These are phyloP conservation scores for Perkinsus marinus DNA, from an alignment of 169 alveolate genomes.

Conservation along the genomic window DNA sequence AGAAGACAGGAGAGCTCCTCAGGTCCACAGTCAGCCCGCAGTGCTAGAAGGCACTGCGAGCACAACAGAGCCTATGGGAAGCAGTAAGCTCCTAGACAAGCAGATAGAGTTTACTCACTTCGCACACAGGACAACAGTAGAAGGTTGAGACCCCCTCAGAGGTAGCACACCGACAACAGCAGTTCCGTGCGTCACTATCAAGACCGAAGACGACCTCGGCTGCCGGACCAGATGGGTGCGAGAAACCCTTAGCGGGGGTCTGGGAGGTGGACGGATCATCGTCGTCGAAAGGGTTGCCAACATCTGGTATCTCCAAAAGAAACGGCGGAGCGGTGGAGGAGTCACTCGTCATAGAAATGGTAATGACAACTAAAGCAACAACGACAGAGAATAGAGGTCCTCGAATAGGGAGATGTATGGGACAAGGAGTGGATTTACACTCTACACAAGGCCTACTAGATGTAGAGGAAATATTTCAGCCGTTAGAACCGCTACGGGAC, in stretches of 20 bases:
- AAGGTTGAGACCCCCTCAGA: not conserved
- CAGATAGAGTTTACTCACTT: not conserved
- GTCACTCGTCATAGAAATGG: too few relatives aligned
- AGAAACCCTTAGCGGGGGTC: too few relatives aligned
- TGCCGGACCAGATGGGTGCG: too few relatives aligned
- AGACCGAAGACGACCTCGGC: not conserved
- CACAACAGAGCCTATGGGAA: not conserved
- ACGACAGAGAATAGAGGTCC: too few relatives aligned
- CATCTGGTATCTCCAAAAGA: not conserved
- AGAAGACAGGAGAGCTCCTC: not conserved
- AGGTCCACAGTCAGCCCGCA: not conserved
- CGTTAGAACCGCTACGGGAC: not conserved
- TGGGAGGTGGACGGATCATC: not conserved
- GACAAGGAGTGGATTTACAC: not conserved
- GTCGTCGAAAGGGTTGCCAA: not conserved
- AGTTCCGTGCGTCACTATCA: not conserved
- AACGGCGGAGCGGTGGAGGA: not conserved
- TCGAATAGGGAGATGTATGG: too few relatives aligned
- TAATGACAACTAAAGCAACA: too few relatives aligned
- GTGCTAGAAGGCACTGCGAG: not conserved
- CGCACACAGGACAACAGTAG: not conserved
- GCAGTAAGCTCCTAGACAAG: not conserved
- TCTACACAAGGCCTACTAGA: not conserved
- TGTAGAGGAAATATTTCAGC: not conserved
- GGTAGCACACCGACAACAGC: not conserved